These are phyloP conservation scores for Schwanniomyces vanrijiae DNA, from an alignment of 805 yeast species.

Conservation along the genomic window DNA sequence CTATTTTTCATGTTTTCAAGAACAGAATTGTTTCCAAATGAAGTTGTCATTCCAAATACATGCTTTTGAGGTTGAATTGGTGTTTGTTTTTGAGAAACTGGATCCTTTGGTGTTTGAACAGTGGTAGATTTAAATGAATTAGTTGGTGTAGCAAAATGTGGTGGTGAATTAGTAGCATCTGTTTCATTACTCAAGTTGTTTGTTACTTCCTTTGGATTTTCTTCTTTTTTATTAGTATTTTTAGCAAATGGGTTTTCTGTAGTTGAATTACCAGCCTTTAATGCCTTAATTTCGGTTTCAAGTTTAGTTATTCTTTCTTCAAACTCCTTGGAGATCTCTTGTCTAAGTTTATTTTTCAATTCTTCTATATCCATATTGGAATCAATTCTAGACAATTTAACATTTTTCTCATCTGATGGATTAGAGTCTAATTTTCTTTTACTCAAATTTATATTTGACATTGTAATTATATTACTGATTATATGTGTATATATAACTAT, in stretches of 20 bases:
- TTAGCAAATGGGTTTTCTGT: conserved; percentile 6
- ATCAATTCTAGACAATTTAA: conserved; percentile 6
- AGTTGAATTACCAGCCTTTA: conserved; percentile 11
- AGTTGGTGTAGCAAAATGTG: conserved; percentile 14
- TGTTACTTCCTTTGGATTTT: conserved; percentile 4
- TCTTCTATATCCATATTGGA: conserved; percentile 13
- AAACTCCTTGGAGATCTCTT: conserved; percentile 25
- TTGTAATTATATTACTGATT: neutral
- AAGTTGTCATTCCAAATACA: conserved; percentile 42
- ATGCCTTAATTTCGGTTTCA: conserved; percentile 20
- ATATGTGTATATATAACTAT: neutral
- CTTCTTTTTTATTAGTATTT: neutral
- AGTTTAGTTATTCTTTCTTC: conserved; percentile 16
- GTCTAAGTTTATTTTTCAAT: conserved; percentile 31
- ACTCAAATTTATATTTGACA: conserved; percentile 13
- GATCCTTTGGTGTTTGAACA: conserved; percentile 11
- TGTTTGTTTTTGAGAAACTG: conserved; percentile 3
- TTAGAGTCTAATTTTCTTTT: conserved; percentile 19
- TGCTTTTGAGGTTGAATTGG: conserved; percentile 8
- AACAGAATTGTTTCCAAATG: conserved; percentile 32
- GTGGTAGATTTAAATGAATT: conserved; percentile 10
- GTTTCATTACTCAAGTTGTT: neutral
- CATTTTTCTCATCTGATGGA: conserved; percentile 10
- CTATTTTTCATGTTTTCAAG: conserved; percentile 23
- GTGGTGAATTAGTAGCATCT: neutral